These are phyloP conservation scores for Hippophae tibetana DNA, from an alignment of 306 rosid species.

Conservation along the genomic window DNA sequence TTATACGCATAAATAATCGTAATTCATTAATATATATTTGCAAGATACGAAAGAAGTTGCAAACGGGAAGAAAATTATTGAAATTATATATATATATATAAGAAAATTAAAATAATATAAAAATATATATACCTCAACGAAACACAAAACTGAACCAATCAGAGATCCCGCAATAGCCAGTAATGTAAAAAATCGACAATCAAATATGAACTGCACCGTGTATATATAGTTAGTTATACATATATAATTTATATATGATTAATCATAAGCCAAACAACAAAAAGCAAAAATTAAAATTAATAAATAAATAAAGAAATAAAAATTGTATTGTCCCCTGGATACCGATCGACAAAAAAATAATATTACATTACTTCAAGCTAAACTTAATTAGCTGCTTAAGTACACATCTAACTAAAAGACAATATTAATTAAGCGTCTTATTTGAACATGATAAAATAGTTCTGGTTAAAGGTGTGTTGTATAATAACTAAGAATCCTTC, in stretches of 20 bases:
- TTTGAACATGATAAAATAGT: no score
- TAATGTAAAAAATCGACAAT: constrained; percentile 44
- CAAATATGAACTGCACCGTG: constrained; percentile 28
- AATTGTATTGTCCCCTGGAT: no score
- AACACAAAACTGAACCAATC: constrained; percentile 42
- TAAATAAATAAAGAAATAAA: not conserved
- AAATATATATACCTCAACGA: constrained; percentile 27
- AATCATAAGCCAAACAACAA: no score
- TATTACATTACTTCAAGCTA: no score
- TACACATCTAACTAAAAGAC: no score
- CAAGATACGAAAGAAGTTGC: not conserved
- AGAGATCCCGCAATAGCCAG: constrained; percentile 43
- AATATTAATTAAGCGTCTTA: no score
- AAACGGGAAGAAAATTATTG: not conserved
- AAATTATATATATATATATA: not conserved
- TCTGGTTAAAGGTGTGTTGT: no score
- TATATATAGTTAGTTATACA: not conserved
- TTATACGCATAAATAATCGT: not conserved
- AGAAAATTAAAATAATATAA: not conserved
- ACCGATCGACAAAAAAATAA: no score
- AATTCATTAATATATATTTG: no score
- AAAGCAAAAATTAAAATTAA: not conserved
- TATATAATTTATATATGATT: not conserved
- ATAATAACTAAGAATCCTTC: no score
- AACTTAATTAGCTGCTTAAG: no score